Evolutionary conservation across 257 asterid species (phyloP).

Genomic region (Paraleonurus japonicus): DNA sequence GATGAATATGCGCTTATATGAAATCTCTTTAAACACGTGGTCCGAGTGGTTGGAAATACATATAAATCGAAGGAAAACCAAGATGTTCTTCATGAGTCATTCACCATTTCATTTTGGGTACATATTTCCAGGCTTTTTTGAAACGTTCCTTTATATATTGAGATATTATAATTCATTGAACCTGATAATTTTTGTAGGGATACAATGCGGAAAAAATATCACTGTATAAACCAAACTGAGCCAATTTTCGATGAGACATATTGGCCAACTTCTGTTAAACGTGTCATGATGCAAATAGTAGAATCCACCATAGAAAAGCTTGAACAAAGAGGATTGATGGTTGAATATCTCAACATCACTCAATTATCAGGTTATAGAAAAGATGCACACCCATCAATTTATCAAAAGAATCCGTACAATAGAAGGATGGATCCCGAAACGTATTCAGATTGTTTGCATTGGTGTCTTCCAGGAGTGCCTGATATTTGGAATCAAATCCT

Average conservation of each 20-base stretch:
- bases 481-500: slow-evolving; percentile 74
- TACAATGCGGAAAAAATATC: not conserved
- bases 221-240: slow-evolving; percentile 6
- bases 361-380: slow-evolving; percentile 59
- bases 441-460: slow-evolving; percentile 53
- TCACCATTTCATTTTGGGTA: slow-evolving; percentile 16
- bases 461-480: slow-evolving; percentile 90
- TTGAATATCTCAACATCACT: slow-evolving; percentile 59
- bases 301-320: slow-evolving; percentile 6
- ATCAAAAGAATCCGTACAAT: not conserved
- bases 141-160: not conserved
- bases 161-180: too few species aligned
- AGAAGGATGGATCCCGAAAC: not conserved
- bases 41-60: slow-evolving; percentile 41
- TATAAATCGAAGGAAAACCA: slow-evolving; percentile 44
- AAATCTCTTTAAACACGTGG: slow-evolving; percentile 12
- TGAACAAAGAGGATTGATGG: slow-evolving; percentile 15
- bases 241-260: slow-evolving; percentile 11
- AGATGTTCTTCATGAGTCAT: slow-evolving; percentile 36
- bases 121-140: not conserved
- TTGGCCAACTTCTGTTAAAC: not conserved
- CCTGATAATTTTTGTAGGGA: not conserved
- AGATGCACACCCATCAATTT: slow-evolving; percentile 60
- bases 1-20: not conserved
- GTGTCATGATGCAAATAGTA: not conserved